These are phyloP conservation scores for Nannochloris sp. DNA, from an alignment of 139 green algal genomes.

Conservation along the genomic window DNA sequence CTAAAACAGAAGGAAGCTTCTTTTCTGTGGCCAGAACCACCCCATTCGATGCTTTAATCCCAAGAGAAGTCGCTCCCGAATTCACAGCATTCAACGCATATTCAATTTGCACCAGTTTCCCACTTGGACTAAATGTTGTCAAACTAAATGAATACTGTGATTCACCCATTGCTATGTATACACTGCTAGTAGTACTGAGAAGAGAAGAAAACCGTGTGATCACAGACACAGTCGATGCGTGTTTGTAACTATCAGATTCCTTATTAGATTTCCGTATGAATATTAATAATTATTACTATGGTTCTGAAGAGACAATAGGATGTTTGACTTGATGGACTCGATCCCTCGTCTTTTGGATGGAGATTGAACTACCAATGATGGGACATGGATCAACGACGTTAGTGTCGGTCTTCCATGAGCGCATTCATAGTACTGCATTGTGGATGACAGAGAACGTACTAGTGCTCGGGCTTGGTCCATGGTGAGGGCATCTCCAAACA, in stretches of 20 bases:
- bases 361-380: conserved; percentile 6
- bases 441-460: conserved; percentile 33
- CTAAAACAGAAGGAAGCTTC: conserved; percentile 86
- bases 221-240: too few species aligned
- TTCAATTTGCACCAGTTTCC: conserved; percentile 98
- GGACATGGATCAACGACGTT: conserved; percentile 34
- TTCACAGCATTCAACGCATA: conserved; percentile 94
- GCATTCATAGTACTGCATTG: conserved; percentile 57
- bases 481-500: conserved; percentile 69
- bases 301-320: too few species aligned
- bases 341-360: not conserved
- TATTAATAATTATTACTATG: too few species aligned
- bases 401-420: conserved; percentile 71
- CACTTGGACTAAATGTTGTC: conserved; percentile 96
- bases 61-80: conserved; percentile 86
- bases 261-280: too few species aligned
- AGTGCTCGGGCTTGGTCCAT: conserved; percentile 30
- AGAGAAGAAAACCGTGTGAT: not conserved
- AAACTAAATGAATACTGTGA: conserved; percentile 88
- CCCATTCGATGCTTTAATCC: conserved; percentile 92
- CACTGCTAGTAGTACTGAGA: too few species aligned
- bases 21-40: conserved; percentile 99
- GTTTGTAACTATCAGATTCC: too few species aligned
- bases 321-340: not conserved
- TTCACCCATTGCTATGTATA: conserved; percentile 7